Conservation (phyloP, 306 rosid species). For the Vigna unguiculata region DNA sequence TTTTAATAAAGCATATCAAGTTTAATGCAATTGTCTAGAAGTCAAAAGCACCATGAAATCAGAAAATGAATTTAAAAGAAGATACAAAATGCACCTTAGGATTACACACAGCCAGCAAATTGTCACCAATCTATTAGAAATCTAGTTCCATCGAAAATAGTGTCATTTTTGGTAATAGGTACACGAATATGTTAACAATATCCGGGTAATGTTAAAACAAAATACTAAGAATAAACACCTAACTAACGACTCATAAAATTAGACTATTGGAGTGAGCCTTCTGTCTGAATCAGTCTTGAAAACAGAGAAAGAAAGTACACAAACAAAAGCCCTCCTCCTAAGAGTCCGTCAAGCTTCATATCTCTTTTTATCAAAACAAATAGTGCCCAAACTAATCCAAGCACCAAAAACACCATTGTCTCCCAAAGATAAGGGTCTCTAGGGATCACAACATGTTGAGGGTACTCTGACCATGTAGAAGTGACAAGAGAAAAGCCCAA, state of each 20-base stretch:
- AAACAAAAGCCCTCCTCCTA: slow-evolving; percentile 55
- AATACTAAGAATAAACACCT: slow-evolving; percentile 8
- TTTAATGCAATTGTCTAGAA: background rate
- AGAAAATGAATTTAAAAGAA: background rate
- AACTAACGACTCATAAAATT: background rate
- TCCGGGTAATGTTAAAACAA: background rate
- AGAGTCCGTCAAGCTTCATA: slow-evolving; percentile 54
- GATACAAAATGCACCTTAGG: background rate
- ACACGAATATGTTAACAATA: background rate
- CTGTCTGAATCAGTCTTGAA: slow-evolving; percentile 48
- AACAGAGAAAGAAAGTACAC: slow-evolving; percentile 48
- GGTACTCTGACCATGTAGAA: slow-evolving; percentile 47
- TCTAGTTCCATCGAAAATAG: background rate
- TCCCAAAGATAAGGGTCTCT: slow-evolving; percentile 52
- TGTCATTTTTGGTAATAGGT: background rate
- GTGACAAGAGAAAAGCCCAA: slow-evolving; percentile 52
- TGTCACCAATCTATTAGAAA: background rate
- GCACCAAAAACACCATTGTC: slow-evolving; percentile 47
- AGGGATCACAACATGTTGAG: slow-evolving; percentile 49
- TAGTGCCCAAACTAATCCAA: slow-evolving; percentile 47
- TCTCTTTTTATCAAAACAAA: slow-evolving; percentile 42
- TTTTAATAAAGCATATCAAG: background rate
- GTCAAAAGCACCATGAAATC: background rate
- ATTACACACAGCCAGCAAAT: background rate
- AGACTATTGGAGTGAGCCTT: slow-evolving; percentile 13